Percentiles rank a stretch among this genome's conserved stretches.
Conservation (phyloP, 306 rosid genomes). For the Fragaria nilgerrensis region DNA sequence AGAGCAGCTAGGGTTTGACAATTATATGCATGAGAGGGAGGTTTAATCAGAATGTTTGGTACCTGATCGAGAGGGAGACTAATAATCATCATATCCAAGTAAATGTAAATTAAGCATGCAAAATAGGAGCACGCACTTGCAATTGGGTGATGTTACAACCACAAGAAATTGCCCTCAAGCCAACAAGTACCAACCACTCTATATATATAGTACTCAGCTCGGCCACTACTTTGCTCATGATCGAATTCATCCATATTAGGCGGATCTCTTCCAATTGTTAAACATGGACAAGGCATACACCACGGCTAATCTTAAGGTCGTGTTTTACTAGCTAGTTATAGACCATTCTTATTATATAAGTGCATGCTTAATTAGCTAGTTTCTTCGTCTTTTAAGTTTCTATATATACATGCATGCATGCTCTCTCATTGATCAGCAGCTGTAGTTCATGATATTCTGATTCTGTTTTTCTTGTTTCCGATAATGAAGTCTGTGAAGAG, state of each 20-base stretch:
- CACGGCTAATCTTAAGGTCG: slow-evolving; percentile 64
- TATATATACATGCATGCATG: not conserved
- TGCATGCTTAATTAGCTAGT: not conserved
- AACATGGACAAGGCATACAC: slow-evolving; percentile 63
- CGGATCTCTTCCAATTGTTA: not conserved
- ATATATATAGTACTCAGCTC: slow-evolving; percentile 45
- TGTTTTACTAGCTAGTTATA: slow-evolving; percentile 2
- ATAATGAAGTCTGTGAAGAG: slow-evolving; percentile 50
- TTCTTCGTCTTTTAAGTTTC: slow-evolving; percentile 2
- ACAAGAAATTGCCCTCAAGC: slow-evolving; percentile 35
- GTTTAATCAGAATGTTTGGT: slow-evolving; percentile 98
- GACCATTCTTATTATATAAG: not conserved
- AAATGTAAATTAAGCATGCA: slow-evolving; percentile 36
- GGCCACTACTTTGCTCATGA: not conserved
- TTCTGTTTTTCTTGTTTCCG: slow-evolving; percentile 10
- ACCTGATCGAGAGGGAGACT: slow-evolving; percentile 34
- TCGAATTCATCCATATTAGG: not conserved
- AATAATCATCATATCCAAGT: not conserved
- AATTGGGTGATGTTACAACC: slow-evolving; percentile 76
- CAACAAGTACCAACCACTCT: slow-evolving; percentile 43
- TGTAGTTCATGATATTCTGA: not conserved
- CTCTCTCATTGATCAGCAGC: not conserved
- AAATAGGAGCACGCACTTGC: slow-evolving; percentile 36
- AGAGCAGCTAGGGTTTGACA: slow-evolving; percentile 34
- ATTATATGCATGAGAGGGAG: slow-evolving; percentile 69